phyloP scores from a whole-genome alignment of 495 filamentous ascomycete genomes.

The Beverwykella pulmonaria region DNA sequence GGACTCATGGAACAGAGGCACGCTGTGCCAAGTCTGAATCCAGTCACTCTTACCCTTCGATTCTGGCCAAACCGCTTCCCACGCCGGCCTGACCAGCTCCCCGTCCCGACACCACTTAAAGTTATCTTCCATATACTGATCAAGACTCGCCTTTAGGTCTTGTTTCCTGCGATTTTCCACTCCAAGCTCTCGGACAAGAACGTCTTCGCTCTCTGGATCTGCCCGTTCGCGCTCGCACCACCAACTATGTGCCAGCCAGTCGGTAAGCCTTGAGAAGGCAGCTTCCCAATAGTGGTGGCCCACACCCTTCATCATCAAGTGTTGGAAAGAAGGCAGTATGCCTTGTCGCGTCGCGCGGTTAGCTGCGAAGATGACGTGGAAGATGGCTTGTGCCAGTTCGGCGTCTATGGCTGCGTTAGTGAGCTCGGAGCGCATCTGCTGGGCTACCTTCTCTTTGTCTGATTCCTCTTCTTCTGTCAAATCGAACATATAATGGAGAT shows the following conservation, averaged over 20 bases:
- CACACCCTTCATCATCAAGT: not conserved
- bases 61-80: slow-evolving; percentile 15
- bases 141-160: not conserved
- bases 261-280: not conserved
- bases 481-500: not conserved
- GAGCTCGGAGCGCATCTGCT: slow-evolving; percentile 2
- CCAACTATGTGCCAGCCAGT: slow-evolving; percentile 10
- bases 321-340: not conserved
- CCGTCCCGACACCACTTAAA: not conserved
- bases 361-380: slow-evolving; percentile 4
- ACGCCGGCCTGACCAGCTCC: not conserved
- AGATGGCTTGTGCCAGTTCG: slow-evolving; percentile 8
- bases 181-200: not conserved
- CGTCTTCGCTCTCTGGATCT: not conserved
- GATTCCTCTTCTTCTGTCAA: not conserved
- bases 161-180: not conserved
- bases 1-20: not conserved
- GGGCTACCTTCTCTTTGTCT: not conserved
- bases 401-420: not conserved
- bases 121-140: not conserved
- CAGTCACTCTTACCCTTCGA: slow-evolving; percentile 6
- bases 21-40: slow-evolving; percentile 2
- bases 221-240: not conserved
- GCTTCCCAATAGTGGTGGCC: not conserved
- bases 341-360: slow-evolving; percentile 1